Conservation (phyloP, 495 filamentous ascomycete species). For the Acidomyces sp. region DNA sequence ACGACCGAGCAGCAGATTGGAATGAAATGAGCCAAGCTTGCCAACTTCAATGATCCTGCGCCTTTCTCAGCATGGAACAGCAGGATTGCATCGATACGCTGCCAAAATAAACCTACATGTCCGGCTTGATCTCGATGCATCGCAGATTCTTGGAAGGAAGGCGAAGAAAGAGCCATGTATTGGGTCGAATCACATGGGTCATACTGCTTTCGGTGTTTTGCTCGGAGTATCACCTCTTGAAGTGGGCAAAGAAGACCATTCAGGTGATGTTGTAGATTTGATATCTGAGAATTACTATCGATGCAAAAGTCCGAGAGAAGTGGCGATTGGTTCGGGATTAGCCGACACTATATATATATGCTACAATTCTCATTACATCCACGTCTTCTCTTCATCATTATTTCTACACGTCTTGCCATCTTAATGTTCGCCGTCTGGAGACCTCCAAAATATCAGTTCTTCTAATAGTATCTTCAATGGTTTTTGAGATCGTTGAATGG, state of each 20-base stretch:
- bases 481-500: too few relatives aligned
- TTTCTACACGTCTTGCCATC: too few relatives aligned
- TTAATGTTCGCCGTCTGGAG: too few relatives aligned
- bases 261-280: background rate
- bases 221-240: too few relatives aligned
- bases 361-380: background rate
- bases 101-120: constrained; percentile 50
- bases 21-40: constrained; percentile 78
- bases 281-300: background rate
- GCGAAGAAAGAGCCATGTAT: constrained; percentile 50
- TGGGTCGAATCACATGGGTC: constrained; percentile 44
- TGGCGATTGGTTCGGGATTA: background rate
- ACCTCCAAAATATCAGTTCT: too few relatives aligned
- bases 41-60: constrained; percentile 66
- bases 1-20: constrained; percentile 73
- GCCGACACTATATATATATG: background rate
- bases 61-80: constrained; percentile 12
- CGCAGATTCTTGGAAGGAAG: constrained; percentile 54
- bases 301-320: background rate
- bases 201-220: too few relatives aligned
- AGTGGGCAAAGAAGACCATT: background rate
- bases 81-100: constrained; percentile 15
- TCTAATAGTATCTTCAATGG: too few relatives aligned
- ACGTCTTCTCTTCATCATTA: too few relatives aligned
- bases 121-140: constrained; percentile 52